phyloP scores from a whole-genome alignment of 441 rosid genomes.

The Mallotus repandus region DNA sequence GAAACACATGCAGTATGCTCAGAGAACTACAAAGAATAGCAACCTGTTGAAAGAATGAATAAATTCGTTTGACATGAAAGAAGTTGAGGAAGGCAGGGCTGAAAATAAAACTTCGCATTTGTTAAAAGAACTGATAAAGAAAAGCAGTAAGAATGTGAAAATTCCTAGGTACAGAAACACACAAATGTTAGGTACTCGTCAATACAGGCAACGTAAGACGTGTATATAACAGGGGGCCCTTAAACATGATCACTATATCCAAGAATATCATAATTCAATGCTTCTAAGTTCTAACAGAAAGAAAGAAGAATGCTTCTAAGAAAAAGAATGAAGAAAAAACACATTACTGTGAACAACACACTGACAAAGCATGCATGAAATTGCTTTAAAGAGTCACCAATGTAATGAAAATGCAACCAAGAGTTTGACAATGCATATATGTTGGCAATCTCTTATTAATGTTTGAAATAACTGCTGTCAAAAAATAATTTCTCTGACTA shows the following conservation, averaged over 20 bases:
- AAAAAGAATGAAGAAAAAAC: not conserved
- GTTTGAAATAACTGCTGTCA: not conserved
- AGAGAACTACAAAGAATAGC: constrained; percentile 59
- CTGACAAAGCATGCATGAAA: too few relatives aligned
- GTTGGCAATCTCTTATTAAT: not conserved
- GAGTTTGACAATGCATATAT: not conserved
- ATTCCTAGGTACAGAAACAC: not conserved
- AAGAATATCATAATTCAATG: not conserved
- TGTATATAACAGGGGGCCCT: not conserved
- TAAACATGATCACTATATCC: not conserved
- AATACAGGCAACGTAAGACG: not conserved
- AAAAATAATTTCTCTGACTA: not conserved
- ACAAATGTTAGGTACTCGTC: not conserved
- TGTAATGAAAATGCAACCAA: not conserved
- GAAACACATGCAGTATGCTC: constrained; percentile 47
- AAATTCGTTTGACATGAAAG: not conserved
- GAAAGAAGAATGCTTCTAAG: not conserved
- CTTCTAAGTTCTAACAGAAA: not conserved
- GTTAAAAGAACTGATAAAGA: not conserved
- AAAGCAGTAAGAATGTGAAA: not conserved
- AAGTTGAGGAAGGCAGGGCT: not conserved
- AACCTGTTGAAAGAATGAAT: constrained; percentile 47
- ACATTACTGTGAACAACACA: not conserved
- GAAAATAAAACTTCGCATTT: not conserved
- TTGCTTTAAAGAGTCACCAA: not conserved